Evolutionary conservation across 805 yeast species (phyloP), one percentile per base, ranked within the genome.

Genomic region (Yarrowia divulgata): DNA sequence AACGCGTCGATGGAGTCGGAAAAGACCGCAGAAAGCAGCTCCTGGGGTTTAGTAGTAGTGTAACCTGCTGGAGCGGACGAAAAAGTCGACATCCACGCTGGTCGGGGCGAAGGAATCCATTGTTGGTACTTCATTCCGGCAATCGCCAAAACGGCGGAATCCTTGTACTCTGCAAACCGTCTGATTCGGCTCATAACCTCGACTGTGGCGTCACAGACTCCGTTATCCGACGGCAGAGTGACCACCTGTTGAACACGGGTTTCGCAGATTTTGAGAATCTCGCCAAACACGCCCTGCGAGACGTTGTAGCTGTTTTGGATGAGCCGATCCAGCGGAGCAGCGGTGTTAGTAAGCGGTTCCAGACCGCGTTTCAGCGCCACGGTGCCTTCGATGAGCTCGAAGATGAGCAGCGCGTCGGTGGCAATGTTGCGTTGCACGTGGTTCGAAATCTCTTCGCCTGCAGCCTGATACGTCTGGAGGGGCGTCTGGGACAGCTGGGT

Each of bases 1-100:
- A 91, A 83, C 55, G 88, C 87, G 77, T 93, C 97, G 52, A 94
- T 83, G 54, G 90, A 83, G 76, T 94, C 98, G 66, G 93, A 85
- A 71, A 87, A 84, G 74, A 85, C 93, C 54, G 90, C 83, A 1
- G 92, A 84, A 42, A 92, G 77, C 71, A 90, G 77, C 69, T 83
- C 84, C 32, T 80, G 79, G 0, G 87, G 82, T 62, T 84, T 83
- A 1, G 79, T 76, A 9, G 82, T 81, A 39, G 76, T 74, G 1
- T 81, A 76, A 8, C 79, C 79, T 13, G 83, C 81, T 12, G 84
- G 79, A 2, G 85, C 85, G 45, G 86, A 81, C 0, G 87, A 81
- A 73, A 84, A 84, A 13, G 81, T 81, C 23, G 78, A 72, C 12
- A 85, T 78, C 82, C 89, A 85, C 5, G 81, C 82, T 0, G 91